A percentile compares a stretch with the other conserved stretches of the same genome.
Evolutionary conservation across 768 basidiomycete genomes (phyloP).

Genomic region (Pleurotus sapidus): DNA sequence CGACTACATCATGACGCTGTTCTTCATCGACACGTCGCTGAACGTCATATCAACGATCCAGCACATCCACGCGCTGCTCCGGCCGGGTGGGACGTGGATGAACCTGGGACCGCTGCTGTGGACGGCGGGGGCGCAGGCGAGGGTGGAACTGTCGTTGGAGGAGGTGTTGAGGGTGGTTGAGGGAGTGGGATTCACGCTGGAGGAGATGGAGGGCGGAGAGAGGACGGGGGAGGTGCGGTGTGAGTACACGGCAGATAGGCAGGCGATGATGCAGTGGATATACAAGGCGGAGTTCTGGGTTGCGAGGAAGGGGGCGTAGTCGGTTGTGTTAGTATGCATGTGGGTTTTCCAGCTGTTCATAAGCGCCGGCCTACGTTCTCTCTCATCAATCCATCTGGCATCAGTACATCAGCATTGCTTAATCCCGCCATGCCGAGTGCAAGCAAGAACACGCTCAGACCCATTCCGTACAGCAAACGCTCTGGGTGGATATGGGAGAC

Average conservation of each 20-base stretch:
- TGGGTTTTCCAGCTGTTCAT: too few species aligned
- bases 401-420: too few species aligned
- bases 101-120: conserved; percentile 70
- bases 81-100: conserved; percentile 66
- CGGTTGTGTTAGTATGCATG: too few species aligned
- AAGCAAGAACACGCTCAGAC: too few species aligned
- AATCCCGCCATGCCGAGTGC: too few species aligned
- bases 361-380: too few species aligned
- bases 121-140: conserved; percentile 52
- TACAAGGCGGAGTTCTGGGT: conserved; percentile 72
- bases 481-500: too few species aligned
- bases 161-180: conserved; percentile 53
- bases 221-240: conserved; percentile 47
- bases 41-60: conserved; percentile 51
- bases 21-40: conserved; percentile 64
- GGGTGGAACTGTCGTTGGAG: conserved; percentile 60
- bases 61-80: conserved; percentile 54
- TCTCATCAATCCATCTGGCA: too few species aligned
- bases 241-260: conserved; percentile 60
- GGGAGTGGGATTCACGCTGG: conserved; percentile 50
- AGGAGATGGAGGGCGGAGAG: conserved; percentile 19
- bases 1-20: conserved; percentile 61
- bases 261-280: conserved; percentile 71
- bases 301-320: conserved; percentile 36
- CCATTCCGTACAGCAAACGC: too few species aligned